Evolutionary conservation across 164 flowering plant species (phyloP).

Genomic region (Chloranthus sessilifolius): DNA sequence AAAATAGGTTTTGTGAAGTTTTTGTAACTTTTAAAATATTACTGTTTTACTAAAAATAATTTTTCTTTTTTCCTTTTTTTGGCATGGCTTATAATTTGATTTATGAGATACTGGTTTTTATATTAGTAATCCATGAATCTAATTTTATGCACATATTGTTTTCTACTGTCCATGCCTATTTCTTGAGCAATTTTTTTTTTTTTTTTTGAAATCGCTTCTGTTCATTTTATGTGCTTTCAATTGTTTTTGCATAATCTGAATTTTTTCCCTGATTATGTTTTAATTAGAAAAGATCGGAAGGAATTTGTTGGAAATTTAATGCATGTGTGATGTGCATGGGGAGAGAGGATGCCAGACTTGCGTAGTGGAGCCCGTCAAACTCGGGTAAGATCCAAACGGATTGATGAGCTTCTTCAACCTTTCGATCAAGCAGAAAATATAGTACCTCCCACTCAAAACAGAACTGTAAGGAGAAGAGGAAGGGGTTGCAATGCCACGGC

Average conservation of each 20-base stretch:
- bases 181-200: neutral
- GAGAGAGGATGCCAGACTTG: constrained; percentile 85
- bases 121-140: neutral
- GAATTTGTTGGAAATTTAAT: constrained; percentile 21
- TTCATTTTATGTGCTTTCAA: neutral
- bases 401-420: constrained; percentile 64
- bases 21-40: too few relatives aligned
- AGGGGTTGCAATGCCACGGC: constrained; percentile 65
- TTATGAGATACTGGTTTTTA: neutral
- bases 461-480: constrained; percentile 77
- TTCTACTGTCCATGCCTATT: neutral
- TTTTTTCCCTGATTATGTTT: constrained; percentile 9
- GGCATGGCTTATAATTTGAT: neutral
- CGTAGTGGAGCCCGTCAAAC: constrained; percentile 78
- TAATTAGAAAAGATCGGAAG: constrained; percentile 19
- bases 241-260: neutral
- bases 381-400: constrained; percentile 65
- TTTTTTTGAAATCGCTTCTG: neutral
- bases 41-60: neutral
- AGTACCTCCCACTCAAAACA: constrained; percentile 50
- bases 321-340: constrained; percentile 74
- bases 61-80: neutral
- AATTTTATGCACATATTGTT: neutral
- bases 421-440: constrained; percentile 56
- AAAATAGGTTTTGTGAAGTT: neutral